Evolutionary conservation across 2,329 filamentous ascomycete genomes (phyloP).

Genomic region (Nemania abortiva): DNA sequence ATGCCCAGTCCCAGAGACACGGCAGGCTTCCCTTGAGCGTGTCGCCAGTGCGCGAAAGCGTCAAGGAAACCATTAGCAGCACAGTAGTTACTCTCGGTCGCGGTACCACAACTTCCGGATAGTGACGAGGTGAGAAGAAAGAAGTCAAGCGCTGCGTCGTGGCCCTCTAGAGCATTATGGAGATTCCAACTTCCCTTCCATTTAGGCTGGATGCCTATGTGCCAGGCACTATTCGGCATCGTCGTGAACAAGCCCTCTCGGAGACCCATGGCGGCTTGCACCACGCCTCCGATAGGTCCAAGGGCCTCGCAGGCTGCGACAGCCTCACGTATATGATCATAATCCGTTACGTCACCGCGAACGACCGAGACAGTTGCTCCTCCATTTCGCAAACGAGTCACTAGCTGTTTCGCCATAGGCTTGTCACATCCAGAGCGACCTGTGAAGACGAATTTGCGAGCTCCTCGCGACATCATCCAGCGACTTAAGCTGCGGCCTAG

Average conservation of each 20-base stretch:
- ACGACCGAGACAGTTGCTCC: conserved; percentile 46
- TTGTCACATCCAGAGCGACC: conserved; percentile 48
- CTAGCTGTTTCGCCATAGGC: conserved; percentile 40
- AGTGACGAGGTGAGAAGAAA: conserved; percentile 50
- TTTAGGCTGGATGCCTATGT: conserved; percentile 44
- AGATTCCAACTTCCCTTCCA: conserved; percentile 44
- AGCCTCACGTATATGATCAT: conserved; percentile 29
- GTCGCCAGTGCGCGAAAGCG: conserved; percentile 12
- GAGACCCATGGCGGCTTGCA: conserved; percentile 52
- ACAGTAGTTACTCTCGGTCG: conserved; percentile 55
- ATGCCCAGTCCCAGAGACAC: conserved; percentile 47
- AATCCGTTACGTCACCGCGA: conserved; percentile 41
- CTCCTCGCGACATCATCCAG: conserved; percentile 52
- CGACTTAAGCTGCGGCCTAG: conserved; percentile 51
- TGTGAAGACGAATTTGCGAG: conserved; percentile 51
- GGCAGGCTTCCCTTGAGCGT: conserved; percentile 4
- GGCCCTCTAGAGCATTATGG: conserved; percentile 37
- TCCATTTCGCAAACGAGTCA: conserved; percentile 38
- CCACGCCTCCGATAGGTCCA: conserved; percentile 40
- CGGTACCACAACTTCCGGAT: conserved; percentile 48
- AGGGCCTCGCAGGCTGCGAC: conserved; percentile 28
- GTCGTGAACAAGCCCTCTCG: conserved; percentile 47
- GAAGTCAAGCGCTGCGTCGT: conserved; percentile 47
- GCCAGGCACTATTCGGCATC: conserved; percentile 48
- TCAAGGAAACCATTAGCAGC: conserved; percentile 54